These are phyloP conservation scores for Plasmodium gonderi DNA, from an alignment of 169 alveolate genomes.

Conservation along the genomic window DNA sequence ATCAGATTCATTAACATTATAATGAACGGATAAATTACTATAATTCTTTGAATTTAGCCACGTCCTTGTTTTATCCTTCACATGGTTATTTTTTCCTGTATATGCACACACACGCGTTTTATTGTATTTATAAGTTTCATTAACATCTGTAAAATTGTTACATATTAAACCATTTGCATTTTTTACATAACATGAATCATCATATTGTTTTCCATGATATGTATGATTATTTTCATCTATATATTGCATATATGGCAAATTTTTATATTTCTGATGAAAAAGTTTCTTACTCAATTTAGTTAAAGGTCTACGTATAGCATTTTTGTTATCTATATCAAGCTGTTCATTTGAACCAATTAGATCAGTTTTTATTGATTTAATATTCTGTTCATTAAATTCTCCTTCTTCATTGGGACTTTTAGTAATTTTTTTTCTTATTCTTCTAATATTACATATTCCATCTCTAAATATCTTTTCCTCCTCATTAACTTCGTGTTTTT, in stretches of 20 bases:
- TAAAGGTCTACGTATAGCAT: background rate
- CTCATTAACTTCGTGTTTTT: conserved; percentile 11
- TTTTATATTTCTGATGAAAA: background rate
- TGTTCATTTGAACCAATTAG: background rate
- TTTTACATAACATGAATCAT: background rate
- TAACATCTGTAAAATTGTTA: background rate
- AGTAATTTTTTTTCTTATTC: background rate
- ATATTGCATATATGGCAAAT: background rate
- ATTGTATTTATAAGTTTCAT: conserved; percentile 5
- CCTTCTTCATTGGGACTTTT: background rate
- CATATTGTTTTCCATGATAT: background rate
- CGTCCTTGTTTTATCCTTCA: background rate
- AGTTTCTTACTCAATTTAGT: background rate
- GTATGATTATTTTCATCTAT: background rate
- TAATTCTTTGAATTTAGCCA: background rate
- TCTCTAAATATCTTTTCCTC: background rate
- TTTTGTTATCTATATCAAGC: conserved; percentile 5
- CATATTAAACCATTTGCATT: background rate
- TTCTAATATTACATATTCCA: conserved; percentile 1
- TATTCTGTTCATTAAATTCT: background rate
- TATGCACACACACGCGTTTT: background rate
- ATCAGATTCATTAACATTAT: background rate
- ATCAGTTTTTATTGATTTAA: background rate
- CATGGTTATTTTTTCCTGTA: background rate
- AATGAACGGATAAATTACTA: background rate